These are phyloP conservation scores for Verticillium dahliae DNA, from an alignment of 2,329 filamentous ascomycete species.

Conservation along the genomic window DNA sequence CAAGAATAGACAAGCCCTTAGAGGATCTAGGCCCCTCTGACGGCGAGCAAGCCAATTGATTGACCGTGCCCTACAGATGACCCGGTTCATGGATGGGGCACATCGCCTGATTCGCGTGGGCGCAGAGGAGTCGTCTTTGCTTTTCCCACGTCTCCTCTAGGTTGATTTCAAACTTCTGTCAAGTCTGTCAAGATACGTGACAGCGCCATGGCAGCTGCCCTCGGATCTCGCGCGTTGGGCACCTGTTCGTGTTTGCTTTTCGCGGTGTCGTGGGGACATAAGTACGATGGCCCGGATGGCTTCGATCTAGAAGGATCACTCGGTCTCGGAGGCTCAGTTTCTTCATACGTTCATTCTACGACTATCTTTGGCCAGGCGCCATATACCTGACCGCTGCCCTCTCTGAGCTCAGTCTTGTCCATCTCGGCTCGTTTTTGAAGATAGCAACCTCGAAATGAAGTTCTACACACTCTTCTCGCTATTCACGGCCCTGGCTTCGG, in stretches of 20 bases:
- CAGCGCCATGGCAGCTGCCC: neutral
- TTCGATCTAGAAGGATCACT: neutral
- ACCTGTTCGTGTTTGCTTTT: neutral
- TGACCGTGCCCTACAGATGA: neutral
- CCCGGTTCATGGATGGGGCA: too few species aligned
- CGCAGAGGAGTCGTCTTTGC: neutral
- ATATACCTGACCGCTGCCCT: neutral
- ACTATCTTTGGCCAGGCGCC: neutral
- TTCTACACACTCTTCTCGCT: neutral
- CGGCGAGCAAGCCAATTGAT: neutral
- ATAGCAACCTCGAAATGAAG: neutral
- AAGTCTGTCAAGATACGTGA: neutral
- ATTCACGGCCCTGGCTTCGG: conserved; percentile 7
- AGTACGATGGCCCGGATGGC: neutral
- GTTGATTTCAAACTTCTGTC: neutral
- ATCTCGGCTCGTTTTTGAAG: neutral
- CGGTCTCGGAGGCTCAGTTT: neutral
- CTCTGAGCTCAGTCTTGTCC: neutral
- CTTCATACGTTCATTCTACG: neutral
- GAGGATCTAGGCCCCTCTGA: neutral
- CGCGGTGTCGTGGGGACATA: neutral
- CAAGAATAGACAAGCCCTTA: neutral
- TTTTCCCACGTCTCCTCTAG: neutral
- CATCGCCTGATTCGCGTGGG: neutral
- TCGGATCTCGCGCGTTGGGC: neutral